Base-by-base conservation (phyloP, 2,329 filamentous ascomycete species). In the Emergomyces orientalis region DNA sequence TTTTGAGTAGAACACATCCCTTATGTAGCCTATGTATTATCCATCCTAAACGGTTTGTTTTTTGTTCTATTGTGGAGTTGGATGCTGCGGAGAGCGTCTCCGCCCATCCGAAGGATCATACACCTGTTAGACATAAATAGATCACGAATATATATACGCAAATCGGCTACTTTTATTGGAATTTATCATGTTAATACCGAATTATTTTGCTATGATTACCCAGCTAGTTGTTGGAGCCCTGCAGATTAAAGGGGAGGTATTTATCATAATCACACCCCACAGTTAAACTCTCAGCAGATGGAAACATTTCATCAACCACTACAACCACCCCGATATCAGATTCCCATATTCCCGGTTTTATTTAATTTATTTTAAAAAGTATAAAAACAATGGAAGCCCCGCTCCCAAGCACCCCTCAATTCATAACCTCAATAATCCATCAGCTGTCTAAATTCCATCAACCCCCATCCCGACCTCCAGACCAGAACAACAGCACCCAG, bases 381-480 rank as follows among this genome's bases (percentile, higher is more conserved):
- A 14, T 22, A 30, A 30, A 51, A 52, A 11, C 25, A 32, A 59
- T 59, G 43, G 43, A 22, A 34, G 17, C 0, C 9, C 22, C 39
- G 11, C 60, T 56, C 39, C 51, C 39, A 14, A 43, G n/a, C 37
- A 19, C 32, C 7, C 14, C 60, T n/a, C 60, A 56, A 56, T 56
- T 61, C 27, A 56, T 61, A n/a, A 55, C 60, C 8, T 61, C 60
- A 47, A 56, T 61, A 41, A 43, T 61, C 34, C 19, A 45, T 14
- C 47, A 47, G 14, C 37, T 61, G 5, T 61, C 60, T 19, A 30
- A 55, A 61, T 34, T 45, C 51, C 34, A 61, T 27, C 30, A 27
- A 30, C 37, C 47, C 4, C 1, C 34, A 37, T 37, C 34, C 8
- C 34, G 34, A 7, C 37, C 37, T 27, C 13, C 14, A 32, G 45